Evolutionary conservation across 2,329 filamentous ascomycete genomes (phyloP).

Genomic region (Colletotrichum orchidophilum): DNA sequence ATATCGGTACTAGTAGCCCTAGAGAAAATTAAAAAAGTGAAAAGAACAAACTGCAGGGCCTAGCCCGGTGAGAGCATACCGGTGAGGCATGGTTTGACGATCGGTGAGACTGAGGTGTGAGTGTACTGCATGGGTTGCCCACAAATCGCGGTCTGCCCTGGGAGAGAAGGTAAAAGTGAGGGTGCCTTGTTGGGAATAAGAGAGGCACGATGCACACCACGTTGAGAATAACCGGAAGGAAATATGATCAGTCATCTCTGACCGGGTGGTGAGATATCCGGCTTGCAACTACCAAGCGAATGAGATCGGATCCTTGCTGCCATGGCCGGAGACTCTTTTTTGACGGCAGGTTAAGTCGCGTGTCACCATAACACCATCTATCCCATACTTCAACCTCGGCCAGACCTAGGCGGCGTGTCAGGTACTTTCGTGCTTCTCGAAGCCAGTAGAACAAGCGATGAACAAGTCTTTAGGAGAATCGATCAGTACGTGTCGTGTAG

Average conservation of each 20-base stretch:
- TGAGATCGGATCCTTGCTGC: not conserved
- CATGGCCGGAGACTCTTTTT: not conserved
- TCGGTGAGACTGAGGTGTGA: constrained; percentile 25
- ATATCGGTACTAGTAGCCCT: not conserved
- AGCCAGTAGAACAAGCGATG: not conserved
- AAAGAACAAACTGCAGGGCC: constrained; percentile 1
- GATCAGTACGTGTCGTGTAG: not conserved
- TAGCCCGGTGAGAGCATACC: constrained; percentile 14
- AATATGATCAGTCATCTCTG: not conserved
- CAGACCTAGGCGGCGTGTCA: not conserved
- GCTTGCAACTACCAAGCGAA: not conserved
- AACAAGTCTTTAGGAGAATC: not conserved
- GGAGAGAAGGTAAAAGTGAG: not conserved
- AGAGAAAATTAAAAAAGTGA: not conserved
- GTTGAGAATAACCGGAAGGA: not conserved
- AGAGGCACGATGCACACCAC: not conserved
- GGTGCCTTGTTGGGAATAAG: not conserved
- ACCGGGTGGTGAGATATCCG: not conserved
- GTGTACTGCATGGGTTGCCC: constrained; percentile 12
- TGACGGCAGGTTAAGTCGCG: not conserved
- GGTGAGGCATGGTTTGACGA: constrained; percentile 22
- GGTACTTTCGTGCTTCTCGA: not conserved
- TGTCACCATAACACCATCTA: not conserved
- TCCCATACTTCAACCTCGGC: not conserved
- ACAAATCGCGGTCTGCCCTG: constrained; percentile 2